Percentiles rank a stretch among this genome's conserved stretches.
Conservation (phyloP, 2,329 filamentous ascomycete genomes). For the Pseudocercospora pini-densiflorae region DNA sequence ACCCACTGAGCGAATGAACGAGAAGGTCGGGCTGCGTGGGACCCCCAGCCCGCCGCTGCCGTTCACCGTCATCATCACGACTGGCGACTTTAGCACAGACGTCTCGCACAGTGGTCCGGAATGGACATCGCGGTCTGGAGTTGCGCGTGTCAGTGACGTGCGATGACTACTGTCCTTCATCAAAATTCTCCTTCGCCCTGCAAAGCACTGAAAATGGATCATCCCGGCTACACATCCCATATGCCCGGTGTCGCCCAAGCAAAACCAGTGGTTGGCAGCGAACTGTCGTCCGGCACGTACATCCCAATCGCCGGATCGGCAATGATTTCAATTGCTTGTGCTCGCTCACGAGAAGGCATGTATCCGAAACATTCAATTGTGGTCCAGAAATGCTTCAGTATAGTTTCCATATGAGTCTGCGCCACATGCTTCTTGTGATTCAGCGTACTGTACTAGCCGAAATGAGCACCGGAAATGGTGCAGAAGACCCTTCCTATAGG, state of each 20-base stretch:
- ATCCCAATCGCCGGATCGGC: constrained; percentile 16
- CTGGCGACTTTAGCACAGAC: not conserved
- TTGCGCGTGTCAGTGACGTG: constrained; percentile 22
- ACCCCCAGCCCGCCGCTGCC: constrained; percentile 1
- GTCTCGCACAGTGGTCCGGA: constrained; percentile 1
- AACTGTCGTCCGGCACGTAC: constrained; percentile 16
- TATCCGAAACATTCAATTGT: constrained; percentile 12
- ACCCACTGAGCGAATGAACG: constrained; percentile 2
- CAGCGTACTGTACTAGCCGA: constrained; percentile 19
- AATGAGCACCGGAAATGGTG: constrained; percentile 16
- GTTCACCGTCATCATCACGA: not conserved
- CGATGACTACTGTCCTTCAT: constrained; percentile 20
- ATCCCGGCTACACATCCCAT: constrained; percentile 25
- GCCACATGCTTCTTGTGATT: constrained; percentile 3
- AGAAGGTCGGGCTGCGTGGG: constrained; percentile 10
- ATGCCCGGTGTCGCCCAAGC: constrained; percentile 21
- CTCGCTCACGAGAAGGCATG: constrained; percentile 11
- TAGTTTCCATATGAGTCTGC: not conserved
- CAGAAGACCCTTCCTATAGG: constrained; percentile 8
- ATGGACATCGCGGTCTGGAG: constrained; percentile 6
- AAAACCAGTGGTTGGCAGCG: constrained; percentile 10
- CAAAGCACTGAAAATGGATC: constrained; percentile 16
- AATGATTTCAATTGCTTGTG: constrained; percentile 21
- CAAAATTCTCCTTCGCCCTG: constrained; percentile 16
- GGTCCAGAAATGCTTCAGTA: not conserved